Percentiles rank a stretch among this genome's conserved stretches.
Conservation (phyloP, 2,329 filamentous ascomycete species). For the Pestalotiopsis sp. region DNA sequence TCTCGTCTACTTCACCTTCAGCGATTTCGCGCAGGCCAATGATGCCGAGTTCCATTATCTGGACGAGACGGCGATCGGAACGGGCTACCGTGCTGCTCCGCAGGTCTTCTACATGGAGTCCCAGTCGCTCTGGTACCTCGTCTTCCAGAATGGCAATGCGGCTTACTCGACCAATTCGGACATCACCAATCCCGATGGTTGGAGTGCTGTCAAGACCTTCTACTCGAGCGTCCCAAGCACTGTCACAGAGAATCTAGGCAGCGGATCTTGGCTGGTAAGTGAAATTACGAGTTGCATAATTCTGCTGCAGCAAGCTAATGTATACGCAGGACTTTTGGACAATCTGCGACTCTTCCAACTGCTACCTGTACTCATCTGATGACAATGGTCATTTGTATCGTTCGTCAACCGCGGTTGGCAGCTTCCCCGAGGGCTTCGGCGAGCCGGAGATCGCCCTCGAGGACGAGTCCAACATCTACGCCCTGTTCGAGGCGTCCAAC, state of each 20-base stretch:
- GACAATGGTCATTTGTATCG: slow-evolving; percentile 44
- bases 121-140: slow-evolving; percentile 43
- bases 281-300: slow-evolving; percentile 28
- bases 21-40: slow-evolving; percentile 34
- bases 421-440: slow-evolving; percentile 38
- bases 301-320: background rate
- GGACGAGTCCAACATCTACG: slow-evolving; percentile 26
- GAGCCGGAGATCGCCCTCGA: slow-evolving; percentile 36
- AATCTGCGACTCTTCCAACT: slow-evolving; percentile 38
- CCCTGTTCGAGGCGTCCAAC: slow-evolving; percentile 39
- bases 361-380: slow-evolving; percentile 42
- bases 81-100: slow-evolving; percentile 42
- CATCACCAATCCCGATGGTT: slow-evolving; percentile 40
- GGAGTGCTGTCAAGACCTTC: slow-evolving; percentile 39
- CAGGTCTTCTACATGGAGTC: slow-evolving; percentile 44
- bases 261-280: slow-evolving; percentile 45
- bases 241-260: slow-evolving; percentile 34
- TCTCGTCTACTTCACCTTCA: slow-evolving; percentile 43
- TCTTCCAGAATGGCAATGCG: slow-evolving; percentile 44
- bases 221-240: slow-evolving; percentile 34
- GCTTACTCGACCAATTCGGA: slow-evolving; percentile 43
- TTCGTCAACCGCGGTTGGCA: slow-evolving; percentile 32
- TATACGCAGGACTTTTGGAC: background rate
- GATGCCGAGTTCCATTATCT: slow-evolving; percentile 38
- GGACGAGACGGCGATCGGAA: slow-evolving; percentile 37